Conservation (phyloP, 306 rosid species). For the Alnus rubra region DNA sequence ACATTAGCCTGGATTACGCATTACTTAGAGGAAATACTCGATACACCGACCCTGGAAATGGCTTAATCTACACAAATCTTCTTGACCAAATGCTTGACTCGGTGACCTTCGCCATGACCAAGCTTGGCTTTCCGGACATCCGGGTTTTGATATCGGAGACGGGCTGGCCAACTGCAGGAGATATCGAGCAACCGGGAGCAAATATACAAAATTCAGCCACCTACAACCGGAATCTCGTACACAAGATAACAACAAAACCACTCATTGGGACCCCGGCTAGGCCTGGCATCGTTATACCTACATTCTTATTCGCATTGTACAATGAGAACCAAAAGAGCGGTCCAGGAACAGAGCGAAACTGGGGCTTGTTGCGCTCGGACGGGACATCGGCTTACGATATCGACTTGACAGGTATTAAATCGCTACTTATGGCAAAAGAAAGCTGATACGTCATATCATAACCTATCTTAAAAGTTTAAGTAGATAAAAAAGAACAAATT, state of each 20-base stretch:
- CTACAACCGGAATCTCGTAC: slow-evolving; percentile 62
- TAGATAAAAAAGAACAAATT: too few species aligned
- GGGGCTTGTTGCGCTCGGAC: slow-evolving; percentile 62
- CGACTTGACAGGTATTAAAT: slow-evolving; percentile 39
- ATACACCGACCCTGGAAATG: slow-evolving; percentile 42
- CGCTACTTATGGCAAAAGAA: too few species aligned
- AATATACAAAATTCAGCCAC: slow-evolving; percentile 61
- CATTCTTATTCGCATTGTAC: slow-evolving; percentile 69
- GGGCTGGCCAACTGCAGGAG: slow-evolving; percentile 76
- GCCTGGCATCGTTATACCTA: slow-evolving; percentile 57
- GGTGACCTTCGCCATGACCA: slow-evolving; percentile 63
- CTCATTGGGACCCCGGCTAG: slow-evolving; percentile 68
- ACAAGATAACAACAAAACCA: slow-evolving; percentile 50
- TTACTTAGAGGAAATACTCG: slow-evolving; percentile 37
- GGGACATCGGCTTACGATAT: slow-evolving; percentile 62
- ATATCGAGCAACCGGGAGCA: slow-evolving; percentile 51
- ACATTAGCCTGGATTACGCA: slow-evolving; percentile 64
- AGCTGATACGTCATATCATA: too few species aligned
- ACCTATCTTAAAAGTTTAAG: too few species aligned
- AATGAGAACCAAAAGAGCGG: slow-evolving; percentile 74
- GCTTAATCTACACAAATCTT: slow-evolving; percentile 63
- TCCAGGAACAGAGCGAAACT: slow-evolving; percentile 65
- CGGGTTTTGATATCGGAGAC: slow-evolving; percentile 62
- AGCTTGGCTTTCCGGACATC: slow-evolving; percentile 63
- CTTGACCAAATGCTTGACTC: slow-evolving; percentile 92